Base-by-base conservation (phyloP, 345 rosid genomes). In the Erodium maritimum region DNA sequence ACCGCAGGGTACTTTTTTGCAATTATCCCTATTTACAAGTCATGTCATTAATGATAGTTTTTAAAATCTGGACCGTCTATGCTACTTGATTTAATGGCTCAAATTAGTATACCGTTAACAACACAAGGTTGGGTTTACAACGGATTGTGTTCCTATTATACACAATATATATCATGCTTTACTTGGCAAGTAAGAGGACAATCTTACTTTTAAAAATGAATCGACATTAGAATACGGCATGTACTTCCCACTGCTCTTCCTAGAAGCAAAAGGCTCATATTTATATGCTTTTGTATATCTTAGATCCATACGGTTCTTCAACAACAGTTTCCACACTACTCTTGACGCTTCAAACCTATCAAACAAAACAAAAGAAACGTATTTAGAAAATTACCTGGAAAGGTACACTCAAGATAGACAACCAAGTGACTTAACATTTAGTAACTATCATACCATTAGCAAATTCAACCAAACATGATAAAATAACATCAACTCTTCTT, bases 151-250 rank as follows among this genome's bases (percentile, higher is more conserved):
- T n/a, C n/a, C n/a, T n/a, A n/a, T n/a, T n/a, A n/a, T n/a, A n/a
- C n/a, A n/a, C n/a, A n/a, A n/a, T n/a, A n/a, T 29, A 29, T 29
- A 29, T 29, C 37, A 11, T 42, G 48, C 12, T 42, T 13, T 42
- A 42, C 48, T 42, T 42, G 48, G 37, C 37, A 42, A 42, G 48
- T 42, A 42, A 42, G 48, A 42, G 48, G 12, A 42, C 14, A 42
- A 42, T 37, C 60, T 51, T 58, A 66, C 75, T 71, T 66, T 71
- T 61, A 71, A 55, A 63, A 71, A 71, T 23, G 67, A 66, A 59
- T 71, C 75, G 1, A 71, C 71, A n/a, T 62, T 66, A 8, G 71
- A 71, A 57, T 71, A 71, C 46, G 75, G 75, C 75, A 37, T 23
- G 21, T 71, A 66, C 61, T 66, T 71, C 65, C 71, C 67, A 46